Percentiles rank a stretch among this genome's conserved stretches.
Conservation (phyloP, 208 protist species). For the Wallacemonas rigidus region DNA sequence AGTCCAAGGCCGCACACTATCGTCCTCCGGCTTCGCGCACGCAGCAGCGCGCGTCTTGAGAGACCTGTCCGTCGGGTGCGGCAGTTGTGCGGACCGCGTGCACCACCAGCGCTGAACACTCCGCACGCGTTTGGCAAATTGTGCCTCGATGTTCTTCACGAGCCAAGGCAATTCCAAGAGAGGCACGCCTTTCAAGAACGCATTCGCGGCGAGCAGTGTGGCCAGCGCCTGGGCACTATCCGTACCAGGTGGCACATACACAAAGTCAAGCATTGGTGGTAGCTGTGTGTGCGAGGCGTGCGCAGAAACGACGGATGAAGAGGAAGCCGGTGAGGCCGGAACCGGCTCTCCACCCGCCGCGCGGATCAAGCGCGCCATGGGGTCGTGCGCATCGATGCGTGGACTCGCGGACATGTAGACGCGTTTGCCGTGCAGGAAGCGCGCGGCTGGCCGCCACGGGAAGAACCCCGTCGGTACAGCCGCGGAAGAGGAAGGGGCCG, state of each 20-base stretch:
- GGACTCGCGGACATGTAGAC: conserved; percentile 18
- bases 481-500: neutral
- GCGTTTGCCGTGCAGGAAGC: conserved; percentile 21
- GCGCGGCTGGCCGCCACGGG: neutral
- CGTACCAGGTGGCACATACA: conserved; percentile 33
- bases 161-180: conserved; percentile 45
- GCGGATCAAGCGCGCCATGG: conserved; percentile 8
- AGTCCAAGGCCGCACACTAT: neutral
- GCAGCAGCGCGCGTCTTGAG: too few relatives aligned
- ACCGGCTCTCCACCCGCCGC: conserved; percentile 1
- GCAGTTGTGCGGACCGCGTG: neutral
- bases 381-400: neutral
- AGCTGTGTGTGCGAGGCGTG: neutral
- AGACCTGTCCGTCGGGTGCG: neutral
- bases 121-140: conserved; percentile 14
- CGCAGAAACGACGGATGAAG: too few relatives aligned
- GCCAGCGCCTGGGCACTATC: conserved; percentile 6
- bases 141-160: conserved; percentile 28
- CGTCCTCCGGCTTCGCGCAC: too few relatives aligned
- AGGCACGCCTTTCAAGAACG: conserved; percentile 22
- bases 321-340: conserved; percentile 2
- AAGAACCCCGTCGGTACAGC: neutral
- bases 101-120: conserved; percentile 6
- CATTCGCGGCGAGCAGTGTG: conserved; percentile 10
- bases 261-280: conserved; percentile 24